Evolutionary conservation across 2,329 filamentous ascomycete species (phyloP).

Genomic region (Kalmusia sp.): DNA sequence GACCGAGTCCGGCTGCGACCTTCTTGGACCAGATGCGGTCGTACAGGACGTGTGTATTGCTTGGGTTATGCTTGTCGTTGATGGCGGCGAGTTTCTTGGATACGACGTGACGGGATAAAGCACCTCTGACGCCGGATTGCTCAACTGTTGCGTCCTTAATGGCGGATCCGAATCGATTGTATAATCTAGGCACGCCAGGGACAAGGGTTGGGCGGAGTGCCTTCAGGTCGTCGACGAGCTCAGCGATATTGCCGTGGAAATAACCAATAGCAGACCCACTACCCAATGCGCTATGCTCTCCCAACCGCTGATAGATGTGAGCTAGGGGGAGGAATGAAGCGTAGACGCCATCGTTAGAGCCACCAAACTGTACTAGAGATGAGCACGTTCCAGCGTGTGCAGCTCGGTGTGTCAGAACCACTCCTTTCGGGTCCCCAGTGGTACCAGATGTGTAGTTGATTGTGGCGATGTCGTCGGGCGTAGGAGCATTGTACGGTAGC

Average conservation of each 20-base stretch:
- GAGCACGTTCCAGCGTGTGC: constrained; percentile 75
- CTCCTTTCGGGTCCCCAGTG: constrained; percentile 82
- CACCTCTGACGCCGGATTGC: constrained; percentile 78
- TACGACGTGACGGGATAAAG: constrained; percentile 80
- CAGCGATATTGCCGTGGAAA: constrained; percentile 89
- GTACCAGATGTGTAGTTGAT: constrained; percentile 93
- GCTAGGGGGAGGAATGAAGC: constrained; percentile 92
- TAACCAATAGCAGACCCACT: constrained; percentile 81
- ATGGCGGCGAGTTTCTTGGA: constrained; percentile 80
- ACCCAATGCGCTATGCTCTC: constrained; percentile 77
- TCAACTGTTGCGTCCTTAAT: constrained; percentile 82
- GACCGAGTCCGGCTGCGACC: constrained; percentile 80
- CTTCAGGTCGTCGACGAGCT: constrained; percentile 91
- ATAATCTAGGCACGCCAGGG: constrained; percentile 88
- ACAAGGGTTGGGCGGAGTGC: constrained; percentile 81
- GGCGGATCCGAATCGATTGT: constrained; percentile 85
- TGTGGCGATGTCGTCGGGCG: constrained; percentile 79
- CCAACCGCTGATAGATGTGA: constrained; percentile 89
- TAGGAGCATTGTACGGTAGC: constrained; percentile 73
- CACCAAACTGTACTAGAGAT: constrained; percentile 62
- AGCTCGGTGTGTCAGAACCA: constrained; percentile 81
- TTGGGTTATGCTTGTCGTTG: constrained; percentile 74
- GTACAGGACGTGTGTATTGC: constrained; percentile 78
- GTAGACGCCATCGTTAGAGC: constrained; percentile 67
- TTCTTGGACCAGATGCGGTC: constrained; percentile 92